Percentiles rank a stretch among this genome's conserved stretches.
Evolutionary conservation across 768 basidiomycete species (phyloP).

Genomic region (Termitomyces sp.): DNA sequence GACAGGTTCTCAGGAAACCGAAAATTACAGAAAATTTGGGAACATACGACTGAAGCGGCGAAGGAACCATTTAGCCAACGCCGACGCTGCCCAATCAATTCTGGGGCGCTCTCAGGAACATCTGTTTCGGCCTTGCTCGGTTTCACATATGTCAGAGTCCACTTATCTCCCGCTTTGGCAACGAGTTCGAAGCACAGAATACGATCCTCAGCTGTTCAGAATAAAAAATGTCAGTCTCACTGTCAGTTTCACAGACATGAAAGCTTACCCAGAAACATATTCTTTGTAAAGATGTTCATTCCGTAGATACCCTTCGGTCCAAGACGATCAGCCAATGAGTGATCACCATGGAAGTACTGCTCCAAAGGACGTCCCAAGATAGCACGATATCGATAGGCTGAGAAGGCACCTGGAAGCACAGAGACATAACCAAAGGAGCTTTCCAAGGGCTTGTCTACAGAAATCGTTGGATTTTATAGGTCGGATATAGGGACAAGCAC

Average conservation of each 20-base stretch:
- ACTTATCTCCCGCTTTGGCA: conserved; percentile 81
- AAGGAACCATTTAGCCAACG: conserved; percentile 98
- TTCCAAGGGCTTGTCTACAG: conserved; percentile 84
- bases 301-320: conserved; percentile 93
- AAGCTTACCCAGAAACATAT: conserved; percentile 49
- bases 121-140: conserved; percentile 95
- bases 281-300: conserved; percentile 97
- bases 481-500: background rate
- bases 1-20: conserved; percentile 1
- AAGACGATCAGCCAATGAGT: conserved; percentile 85
- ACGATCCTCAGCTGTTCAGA: conserved; percentile 80
- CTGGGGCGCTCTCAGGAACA: conserved; percentile 89
- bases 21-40: background rate
- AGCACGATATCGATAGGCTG: conserved; percentile 91
- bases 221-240: conserved; percentile 1
- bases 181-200: conserved; percentile 97
- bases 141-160: conserved; percentile 90
- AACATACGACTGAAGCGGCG: conserved; percentile 80
- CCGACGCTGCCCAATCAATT: conserved; percentile 92
- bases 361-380: conserved; percentile 86
- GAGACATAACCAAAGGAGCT: conserved; percentile 95
- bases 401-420: conserved; percentile 95
- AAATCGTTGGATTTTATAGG: background rate
- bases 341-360: conserved; percentile 86
- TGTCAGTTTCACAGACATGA: background rate